Percentiles rank a stretch among this genome's conserved stretches.
Evolutionary conservation across 176 grass and related monocot species (phyloP).

Genomic region (Juncus inflexus): DNA sequence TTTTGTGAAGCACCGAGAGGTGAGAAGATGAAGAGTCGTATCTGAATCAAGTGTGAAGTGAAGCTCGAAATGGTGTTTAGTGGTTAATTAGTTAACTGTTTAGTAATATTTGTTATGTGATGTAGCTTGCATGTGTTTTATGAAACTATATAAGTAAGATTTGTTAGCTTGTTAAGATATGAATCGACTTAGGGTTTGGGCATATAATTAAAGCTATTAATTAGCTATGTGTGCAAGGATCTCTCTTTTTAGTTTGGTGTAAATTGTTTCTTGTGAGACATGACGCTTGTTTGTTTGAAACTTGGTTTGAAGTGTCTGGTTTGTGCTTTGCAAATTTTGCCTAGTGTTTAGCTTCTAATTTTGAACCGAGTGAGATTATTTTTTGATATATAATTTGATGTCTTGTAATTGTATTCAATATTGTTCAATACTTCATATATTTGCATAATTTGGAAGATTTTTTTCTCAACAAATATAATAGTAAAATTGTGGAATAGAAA

Average conservation of each 20-base stretch:
- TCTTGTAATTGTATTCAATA: too few species aligned
- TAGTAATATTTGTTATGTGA: constrained; percentile 13
- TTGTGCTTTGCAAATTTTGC: too few species aligned
- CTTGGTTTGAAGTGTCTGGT: neutral
- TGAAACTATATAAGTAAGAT: constrained; percentile 5
- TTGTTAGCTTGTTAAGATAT: neutral
- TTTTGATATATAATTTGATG: too few species aligned
- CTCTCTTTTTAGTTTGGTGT: constrained; percentile 23
- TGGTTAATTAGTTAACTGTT: constrained; percentile 18
- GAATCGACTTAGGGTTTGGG: neutral
- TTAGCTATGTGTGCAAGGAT: constrained; percentile 5
- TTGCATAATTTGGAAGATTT: too few species aligned
- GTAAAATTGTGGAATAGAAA: too few species aligned
- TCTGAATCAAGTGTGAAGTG: neutral
- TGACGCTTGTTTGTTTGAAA: constrained; percentile 17
- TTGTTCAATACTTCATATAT: too few species aligned
- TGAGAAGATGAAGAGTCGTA: constrained; percentile 23
- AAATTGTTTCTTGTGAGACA: constrained; percentile 11
- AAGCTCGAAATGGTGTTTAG: neutral
- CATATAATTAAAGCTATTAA: constrained; percentile 13
- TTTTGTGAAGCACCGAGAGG: constrained; percentile 16
- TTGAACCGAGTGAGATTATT: too few species aligned
- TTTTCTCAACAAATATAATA: too few species aligned
- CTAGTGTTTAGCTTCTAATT: too few species aligned
- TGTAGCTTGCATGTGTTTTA: constrained; percentile 27